These are phyloP conservation scores for Heliamphora exappendiculata DNA, from an alignment of 148 eudicot genomes.

Conservation along the genomic window DNA sequence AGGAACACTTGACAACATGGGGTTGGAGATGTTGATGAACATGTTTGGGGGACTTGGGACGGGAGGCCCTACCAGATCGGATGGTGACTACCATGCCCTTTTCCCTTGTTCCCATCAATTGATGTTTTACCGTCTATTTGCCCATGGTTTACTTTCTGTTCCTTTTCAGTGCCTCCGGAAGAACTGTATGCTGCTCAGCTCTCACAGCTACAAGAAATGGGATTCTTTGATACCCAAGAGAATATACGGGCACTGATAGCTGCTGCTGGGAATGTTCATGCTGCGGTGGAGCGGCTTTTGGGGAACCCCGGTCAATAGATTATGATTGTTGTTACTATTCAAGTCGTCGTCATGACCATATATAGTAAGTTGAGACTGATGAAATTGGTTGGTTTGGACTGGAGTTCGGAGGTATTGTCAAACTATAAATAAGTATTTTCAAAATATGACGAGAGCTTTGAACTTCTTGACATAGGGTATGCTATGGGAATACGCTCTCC, in stretches of 20 bases:
- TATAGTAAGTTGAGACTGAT: not conserved
- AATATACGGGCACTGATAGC: constrained; percentile 76
- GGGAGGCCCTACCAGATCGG: constrained; percentile 18
- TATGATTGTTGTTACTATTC: not conserved
- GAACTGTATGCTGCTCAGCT: constrained; percentile 85
- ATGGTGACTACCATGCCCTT: constrained; percentile 12
- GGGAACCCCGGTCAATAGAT: constrained; percentile 58
- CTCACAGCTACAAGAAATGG: constrained; percentile 86
- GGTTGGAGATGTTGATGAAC: constrained; percentile 35
- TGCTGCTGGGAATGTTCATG: constrained; percentile 86
- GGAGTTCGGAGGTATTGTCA: not conserved
- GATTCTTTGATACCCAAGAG: constrained; percentile 73
- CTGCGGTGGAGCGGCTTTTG: constrained; percentile 85
- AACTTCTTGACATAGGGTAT: not conserved
- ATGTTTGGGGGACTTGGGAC: constrained; percentile 43
- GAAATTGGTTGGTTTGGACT: not conserved
- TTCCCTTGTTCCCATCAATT: no score
- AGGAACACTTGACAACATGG: constrained; percentile 17
- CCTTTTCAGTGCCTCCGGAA: constrained; percentile 68
- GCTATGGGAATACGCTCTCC: no score
- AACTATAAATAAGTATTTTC: not conserved
- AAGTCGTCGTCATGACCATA: not conserved
- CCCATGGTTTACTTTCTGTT: not conserved
- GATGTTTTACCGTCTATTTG: not conserved
- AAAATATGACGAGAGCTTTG: not conserved